Base-by-base conservation (phyloP, 1,284 basidiomycete genomes). In the Trametes polyzona region DNA sequence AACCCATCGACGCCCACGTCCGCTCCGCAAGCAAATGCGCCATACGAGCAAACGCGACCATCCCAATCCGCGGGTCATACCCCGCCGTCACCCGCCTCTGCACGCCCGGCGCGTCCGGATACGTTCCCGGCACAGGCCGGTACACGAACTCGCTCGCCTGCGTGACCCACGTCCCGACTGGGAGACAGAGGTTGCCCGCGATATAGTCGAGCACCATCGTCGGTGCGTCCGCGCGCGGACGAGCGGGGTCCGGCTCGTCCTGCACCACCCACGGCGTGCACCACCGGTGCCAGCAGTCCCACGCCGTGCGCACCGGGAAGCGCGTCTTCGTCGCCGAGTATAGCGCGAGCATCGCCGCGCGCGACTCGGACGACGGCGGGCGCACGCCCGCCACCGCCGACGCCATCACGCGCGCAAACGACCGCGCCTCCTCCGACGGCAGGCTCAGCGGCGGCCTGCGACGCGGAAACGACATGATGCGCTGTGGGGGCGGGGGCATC, bases 281-380 rank as follows among this genome's bases (percentile, higher is more conserved):
- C 64, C 64, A 66, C 9, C 64, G 64, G 37, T 66, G 64, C 64
- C 64, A 66, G 52, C 59, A 62, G 48, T 66, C 64, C 64, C 64
- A 66, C 5, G 60, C 29, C 2, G 58, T 58, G 29, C 64, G 57
- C 40, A 59, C 52, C 0, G 59, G 55, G 29, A 57, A 64, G 7
- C 56, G 58, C 42, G 60, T 23, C 32, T 54, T 48, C 19, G 56
- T 56, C 41, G 50, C 44, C 1, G 39, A 26, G 49, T 63, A 65
- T 32, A 65, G 24, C 35, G 47, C 43, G 21, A 57, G 43, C 59
- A 65, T 59, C 26, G 57, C 54, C 21, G 51, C 35, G 24, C 62
- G 58, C 32, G 58, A 63, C 36, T 61, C 59, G 1, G 44, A 32
- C 7, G 59, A 53, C 3, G 56, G 50, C 43, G 56, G 46, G 16